Percentiles rank a stretch among this genome's conserved stretches.
Evolutionary conservation across 208 protist genomes (phyloP).

Genomic region (Crithidia bombi): DNA sequence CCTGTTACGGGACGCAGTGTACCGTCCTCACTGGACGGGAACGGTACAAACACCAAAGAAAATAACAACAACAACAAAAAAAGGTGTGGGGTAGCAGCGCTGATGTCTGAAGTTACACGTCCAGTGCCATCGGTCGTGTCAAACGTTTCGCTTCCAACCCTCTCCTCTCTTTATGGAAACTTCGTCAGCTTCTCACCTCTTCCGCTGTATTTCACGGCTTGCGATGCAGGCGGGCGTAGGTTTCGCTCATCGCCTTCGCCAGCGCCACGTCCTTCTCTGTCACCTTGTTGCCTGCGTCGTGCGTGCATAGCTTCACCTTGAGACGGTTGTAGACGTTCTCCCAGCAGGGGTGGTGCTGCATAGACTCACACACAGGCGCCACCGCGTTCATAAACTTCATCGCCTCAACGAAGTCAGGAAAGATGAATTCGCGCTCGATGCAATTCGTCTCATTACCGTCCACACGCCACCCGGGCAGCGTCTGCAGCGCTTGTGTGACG

Average conservation of each 20-base stretch:
- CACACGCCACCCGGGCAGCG: constrained; percentile 66
- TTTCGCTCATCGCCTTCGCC: constrained; percentile 62
- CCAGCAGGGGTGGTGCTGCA: constrained; percentile 96
- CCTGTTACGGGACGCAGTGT: too few relatives aligned
- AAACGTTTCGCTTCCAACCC: too few relatives aligned
- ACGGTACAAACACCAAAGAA: too few relatives aligned
- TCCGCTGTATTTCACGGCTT: constrained; percentile 1
- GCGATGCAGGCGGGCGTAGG: constrained; percentile 32
- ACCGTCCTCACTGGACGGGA: too few relatives aligned
- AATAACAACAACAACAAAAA: too few relatives aligned
- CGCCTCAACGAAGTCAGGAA: constrained; percentile 90
- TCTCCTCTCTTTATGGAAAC: too few relatives aligned
- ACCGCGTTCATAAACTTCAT: constrained; percentile 91
- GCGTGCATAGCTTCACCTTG: constrained; percentile 92
- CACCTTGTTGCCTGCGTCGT: constrained; percentile 90
- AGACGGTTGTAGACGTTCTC: constrained; percentile 96
- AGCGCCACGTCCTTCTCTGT: constrained; percentile 84
- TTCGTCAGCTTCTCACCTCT: not conserved
- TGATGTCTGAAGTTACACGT: too few relatives aligned
- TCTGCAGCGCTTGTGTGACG: constrained; percentile 88
- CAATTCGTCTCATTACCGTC: constrained; percentile 44
- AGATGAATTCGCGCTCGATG: constrained; percentile 80
- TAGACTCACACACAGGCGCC: constrained; percentile 78
- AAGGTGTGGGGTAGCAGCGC: too few relatives aligned
- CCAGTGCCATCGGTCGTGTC: too few relatives aligned